phyloP scores from a whole-genome alignment of 2,329 filamentous ascomycete species.

The Aureobasidium namibiae region DNA sequence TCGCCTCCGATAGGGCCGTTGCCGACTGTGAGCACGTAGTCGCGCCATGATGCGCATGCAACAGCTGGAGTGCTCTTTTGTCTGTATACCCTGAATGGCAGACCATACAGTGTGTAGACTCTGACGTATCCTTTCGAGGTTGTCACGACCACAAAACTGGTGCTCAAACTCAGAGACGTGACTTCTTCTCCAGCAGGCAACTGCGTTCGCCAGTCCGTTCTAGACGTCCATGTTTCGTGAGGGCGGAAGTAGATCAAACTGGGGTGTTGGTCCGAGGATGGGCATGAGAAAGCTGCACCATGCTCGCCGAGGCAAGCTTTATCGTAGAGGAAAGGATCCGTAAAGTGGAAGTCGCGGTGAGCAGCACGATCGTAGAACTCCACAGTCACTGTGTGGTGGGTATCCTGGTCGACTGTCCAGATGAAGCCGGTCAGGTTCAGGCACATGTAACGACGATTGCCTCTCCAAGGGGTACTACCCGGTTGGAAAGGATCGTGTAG shows the following conservation, averaged over 20 bases:
- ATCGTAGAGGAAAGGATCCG: constrained; percentile 90
- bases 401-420: constrained; percentile 95
- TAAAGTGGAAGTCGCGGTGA: constrained; percentile 93
- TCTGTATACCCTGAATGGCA: constrained; percentile 80
- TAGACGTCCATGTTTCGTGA: constrained; percentile 90
- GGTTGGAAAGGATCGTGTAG: constrained; percentile 85
- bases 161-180: constrained; percentile 80
- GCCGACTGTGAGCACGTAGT: constrained; percentile 93
- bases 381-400: constrained; percentile 79
- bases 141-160: constrained; percentile 82
- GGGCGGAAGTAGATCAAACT: constrained; percentile 92
- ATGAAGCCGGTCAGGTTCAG: constrained; percentile 90
- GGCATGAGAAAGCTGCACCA: constrained; percentile 78
- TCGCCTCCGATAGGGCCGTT: constrained; percentile 79
- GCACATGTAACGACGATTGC: constrained; percentile 86
- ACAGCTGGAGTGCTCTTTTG: constrained; percentile 87
- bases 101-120: constrained; percentile 85
- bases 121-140: constrained; percentile 84
- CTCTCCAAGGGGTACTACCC: constrained; percentile 90
- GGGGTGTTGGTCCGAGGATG: constrained; percentile 55
- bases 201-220: constrained; percentile 81
- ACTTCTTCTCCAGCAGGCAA: constrained; percentile 83
- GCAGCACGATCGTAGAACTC: constrained; percentile 95
- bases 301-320: constrained; percentile 85
- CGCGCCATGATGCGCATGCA: constrained; percentile 85